Percentiles rank a stretch among this genome's conserved stretches.
phyloP scores from a whole-genome alignment of 164 flowering plant genomes.

The Houttuynia cordata region DNA sequence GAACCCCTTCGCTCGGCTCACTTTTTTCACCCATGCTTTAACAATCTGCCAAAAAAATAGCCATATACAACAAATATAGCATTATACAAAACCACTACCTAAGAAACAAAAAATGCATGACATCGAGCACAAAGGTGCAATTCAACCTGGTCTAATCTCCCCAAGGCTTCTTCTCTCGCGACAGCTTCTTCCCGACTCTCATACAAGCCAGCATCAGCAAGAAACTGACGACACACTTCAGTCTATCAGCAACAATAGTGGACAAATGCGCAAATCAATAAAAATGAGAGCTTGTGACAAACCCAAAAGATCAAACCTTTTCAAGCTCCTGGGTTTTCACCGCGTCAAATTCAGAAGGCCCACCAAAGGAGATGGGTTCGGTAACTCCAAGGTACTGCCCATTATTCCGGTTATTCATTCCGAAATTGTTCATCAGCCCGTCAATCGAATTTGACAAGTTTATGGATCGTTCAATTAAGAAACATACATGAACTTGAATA shows the following conservation, averaged over 20 bases:
- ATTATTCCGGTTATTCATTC: constrained; percentile 6
- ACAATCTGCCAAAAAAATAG: constrained; percentile 50
- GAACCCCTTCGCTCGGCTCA: constrained; percentile 73
- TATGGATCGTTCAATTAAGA: neutral
- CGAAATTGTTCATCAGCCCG: constrained; percentile 14
- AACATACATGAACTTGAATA: neutral
- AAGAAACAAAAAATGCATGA: neutral
- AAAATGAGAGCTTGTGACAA: neutral
- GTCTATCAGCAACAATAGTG: neutral
- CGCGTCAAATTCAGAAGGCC: constrained; percentile 37
- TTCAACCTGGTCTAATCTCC: constrained; percentile 85
- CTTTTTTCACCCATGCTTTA: constrained; percentile 75
- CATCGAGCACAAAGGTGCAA: neutral
- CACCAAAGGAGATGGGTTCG: constrained; percentile 41
- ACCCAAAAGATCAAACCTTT: constrained; percentile 25
- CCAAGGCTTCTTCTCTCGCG: constrained; percentile 87
- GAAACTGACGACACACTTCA: constrained; percentile 32
- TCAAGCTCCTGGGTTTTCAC: constrained; percentile 32
- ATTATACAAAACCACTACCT: neutral
- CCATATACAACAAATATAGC: neutral
- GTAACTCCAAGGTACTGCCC: constrained; percentile 25
- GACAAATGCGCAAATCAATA: no score
- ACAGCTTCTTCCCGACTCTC: constrained; percentile 84
- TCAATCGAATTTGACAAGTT: neutral
- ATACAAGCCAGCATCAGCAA: constrained; percentile 63